phyloP scores from a whole-genome alignment of 768 basidiomycete species.

The Rhizopogon vesiculosus region DNA sequence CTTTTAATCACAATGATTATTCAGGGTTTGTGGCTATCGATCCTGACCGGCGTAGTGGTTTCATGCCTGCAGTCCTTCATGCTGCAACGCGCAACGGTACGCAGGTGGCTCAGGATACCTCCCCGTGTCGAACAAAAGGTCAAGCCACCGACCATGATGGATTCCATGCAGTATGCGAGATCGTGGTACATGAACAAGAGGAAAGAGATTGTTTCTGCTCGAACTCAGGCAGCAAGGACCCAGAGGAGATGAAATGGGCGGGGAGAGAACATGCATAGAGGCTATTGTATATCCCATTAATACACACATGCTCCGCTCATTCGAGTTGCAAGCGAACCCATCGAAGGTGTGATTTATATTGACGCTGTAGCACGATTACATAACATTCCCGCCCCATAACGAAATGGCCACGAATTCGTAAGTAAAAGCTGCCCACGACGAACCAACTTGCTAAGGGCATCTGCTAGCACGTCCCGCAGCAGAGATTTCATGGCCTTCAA shows the following conservation, averaged over 20 bases:
- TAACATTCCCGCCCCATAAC: no score
- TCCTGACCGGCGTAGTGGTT: constrained; percentile 44
- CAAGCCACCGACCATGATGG: constrained; percentile 23
- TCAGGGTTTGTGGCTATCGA: constrained; percentile 57
- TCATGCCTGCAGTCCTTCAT: constrained; percentile 44
- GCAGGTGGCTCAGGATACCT: constrained; percentile 33
- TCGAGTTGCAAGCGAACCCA: neutral
- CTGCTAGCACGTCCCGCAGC: neutral
- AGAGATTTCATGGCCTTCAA: constrained; percentile 30
- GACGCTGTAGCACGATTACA: no score
- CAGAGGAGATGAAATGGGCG: neutral
- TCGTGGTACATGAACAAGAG: constrained; percentile 6
- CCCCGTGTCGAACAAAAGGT: constrained; percentile 6
- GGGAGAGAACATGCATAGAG: neutral
- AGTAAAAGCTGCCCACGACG: no score
- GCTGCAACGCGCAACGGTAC: constrained; percentile 38
- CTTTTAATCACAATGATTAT: constrained; percentile 2
- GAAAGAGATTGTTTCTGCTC: neutral
- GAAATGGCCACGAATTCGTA: no score
- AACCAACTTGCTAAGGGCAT: no score
- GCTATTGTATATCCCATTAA: neutral
- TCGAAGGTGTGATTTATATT: no score
- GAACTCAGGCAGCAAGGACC: neutral
- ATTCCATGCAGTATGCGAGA: constrained; percentile 12
- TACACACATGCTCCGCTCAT: neutral